phyloP scores from a whole-genome alignment of 2,329 filamentous ascomycete species.

The Pyricularia sp. region DNA sequence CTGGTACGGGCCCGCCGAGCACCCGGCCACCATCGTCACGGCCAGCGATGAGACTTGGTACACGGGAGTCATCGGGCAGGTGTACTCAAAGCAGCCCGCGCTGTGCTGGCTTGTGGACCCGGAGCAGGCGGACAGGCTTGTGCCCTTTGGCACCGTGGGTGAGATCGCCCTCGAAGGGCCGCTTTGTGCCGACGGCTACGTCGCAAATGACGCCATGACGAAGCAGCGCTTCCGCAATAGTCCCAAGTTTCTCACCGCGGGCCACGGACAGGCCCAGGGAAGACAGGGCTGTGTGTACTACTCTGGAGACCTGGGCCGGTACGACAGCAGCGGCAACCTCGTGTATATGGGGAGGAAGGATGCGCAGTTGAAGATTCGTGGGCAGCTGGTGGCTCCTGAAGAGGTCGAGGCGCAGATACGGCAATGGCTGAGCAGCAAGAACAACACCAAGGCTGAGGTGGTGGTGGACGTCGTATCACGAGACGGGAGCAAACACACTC shows the following conservation, averaged over 20 bases:
- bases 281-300: constrained; percentile 14
- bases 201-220: not conserved
- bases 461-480: constrained; percentile 17
- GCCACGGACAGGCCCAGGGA: not conserved
- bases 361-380: constrained; percentile 40
- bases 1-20: constrained; percentile 40
- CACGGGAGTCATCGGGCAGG: not conserved
- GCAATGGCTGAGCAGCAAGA: constrained; percentile 5
- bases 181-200: constrained; percentile 34
- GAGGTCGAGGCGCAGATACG: constrained; percentile 8
- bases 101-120: constrained; percentile 9
- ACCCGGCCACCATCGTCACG: constrained; percentile 26
- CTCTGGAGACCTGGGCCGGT: constrained; percentile 25
- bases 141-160: constrained; percentile 17
- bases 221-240: not conserved
- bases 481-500: constrained; percentile 8
- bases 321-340: constrained; percentile 21
- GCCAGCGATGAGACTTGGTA: constrained; percentile 12
- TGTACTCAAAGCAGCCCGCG: not conserved
- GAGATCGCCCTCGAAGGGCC: constrained; percentile 28
- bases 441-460: constrained; percentile 7
- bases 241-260: not conserved
- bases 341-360: constrained; percentile 36
- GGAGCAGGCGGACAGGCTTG: constrained; percentile 13
- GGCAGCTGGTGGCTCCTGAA: constrained; percentile 35